Conservation (phyloP, 345 rosid species). For the Lepidium aucheri region DNA sequence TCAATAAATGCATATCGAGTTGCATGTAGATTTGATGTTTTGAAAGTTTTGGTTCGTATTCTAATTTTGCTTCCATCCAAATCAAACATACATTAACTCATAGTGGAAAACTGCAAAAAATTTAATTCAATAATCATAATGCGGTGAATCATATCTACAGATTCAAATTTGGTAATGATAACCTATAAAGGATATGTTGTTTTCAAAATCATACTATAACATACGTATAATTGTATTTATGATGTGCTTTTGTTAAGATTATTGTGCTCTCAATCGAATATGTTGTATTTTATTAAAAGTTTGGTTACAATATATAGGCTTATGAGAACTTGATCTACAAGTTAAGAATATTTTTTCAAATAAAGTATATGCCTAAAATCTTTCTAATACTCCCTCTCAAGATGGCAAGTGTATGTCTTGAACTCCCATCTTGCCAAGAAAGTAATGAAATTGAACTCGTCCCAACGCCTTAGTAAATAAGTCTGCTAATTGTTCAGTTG, state of each 20-base stretch:
- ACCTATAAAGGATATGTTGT: neutral
- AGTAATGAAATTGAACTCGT: no score
- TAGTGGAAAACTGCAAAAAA: neutral
- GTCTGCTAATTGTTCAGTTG: no score
- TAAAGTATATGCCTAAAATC: no score
- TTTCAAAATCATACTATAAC: neutral
- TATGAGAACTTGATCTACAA: no score
- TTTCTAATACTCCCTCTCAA: no score
- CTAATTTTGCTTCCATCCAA: neutral
- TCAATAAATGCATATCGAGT: conserved; percentile 10
- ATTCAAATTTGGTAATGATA: neutral
- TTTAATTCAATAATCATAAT: neutral
- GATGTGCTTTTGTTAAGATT: neutral
- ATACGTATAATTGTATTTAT: neutral
- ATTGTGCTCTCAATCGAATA: no score
- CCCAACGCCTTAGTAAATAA: no score
- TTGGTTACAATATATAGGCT: no score
- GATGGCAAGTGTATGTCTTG: no score
- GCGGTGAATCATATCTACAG: neutral
- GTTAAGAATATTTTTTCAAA: no score
- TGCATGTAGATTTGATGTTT: conserved; percentile 13
- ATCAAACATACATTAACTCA: neutral
- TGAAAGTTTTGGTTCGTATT: conserved; percentile 7
- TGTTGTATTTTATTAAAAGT: no score
- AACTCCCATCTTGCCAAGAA: no score